Evolutionary conservation across 129 eudicot genomes (phyloP), one percentile per base, ranked within the genome.

Genomic region (Escallonia herrerae): DNA sequence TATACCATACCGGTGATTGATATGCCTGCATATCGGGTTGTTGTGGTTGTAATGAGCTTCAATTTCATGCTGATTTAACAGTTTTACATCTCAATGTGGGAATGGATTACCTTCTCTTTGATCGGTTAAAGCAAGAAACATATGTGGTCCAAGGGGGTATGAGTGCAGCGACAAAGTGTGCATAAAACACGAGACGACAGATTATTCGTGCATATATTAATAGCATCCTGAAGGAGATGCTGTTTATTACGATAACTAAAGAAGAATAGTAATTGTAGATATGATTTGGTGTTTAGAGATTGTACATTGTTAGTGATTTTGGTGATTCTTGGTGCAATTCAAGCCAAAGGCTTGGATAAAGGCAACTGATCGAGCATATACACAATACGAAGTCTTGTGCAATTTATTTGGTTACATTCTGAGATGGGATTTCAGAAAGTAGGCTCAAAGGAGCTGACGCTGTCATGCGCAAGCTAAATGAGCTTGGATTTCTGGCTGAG

Each of bases 391-490:
- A 7, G 14, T 51, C 54, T 42, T 61, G 62, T 52, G 40, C 43
- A 64, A 3, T 50, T 64, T 8, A 8, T 8, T 12, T 4, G 6
- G n/a, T 7, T 53, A 41, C 33, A 70, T 40, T 15, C 50, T 60
- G 38, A 49, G 51, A 45, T 60, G 58, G 66, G 60, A 4, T 10
- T 11, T 55, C 8, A 48, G 58, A 58, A 11, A 56, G 33, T 14
- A 37, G 56, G 51, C 42, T 70, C 11, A 37, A 37, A 60, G 60
- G 49, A 44, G 46, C n/a, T 5, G 44, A 56, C 12, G 58, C 60
- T 67, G 65, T 66, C 64, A 3, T 15, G 45, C 13, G 40, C 33
- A 14, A 67, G 53, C 66, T 50, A 54, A 59, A 64, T 43, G 52
- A 50, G 71, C 48, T 63, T 43, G 40, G 43, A 6, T 38, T 68